Evolutionary conservation across 495 filamentous ascomycete genomes (phyloP).

Genomic region (Neurospora tetrasperma): DNA sequence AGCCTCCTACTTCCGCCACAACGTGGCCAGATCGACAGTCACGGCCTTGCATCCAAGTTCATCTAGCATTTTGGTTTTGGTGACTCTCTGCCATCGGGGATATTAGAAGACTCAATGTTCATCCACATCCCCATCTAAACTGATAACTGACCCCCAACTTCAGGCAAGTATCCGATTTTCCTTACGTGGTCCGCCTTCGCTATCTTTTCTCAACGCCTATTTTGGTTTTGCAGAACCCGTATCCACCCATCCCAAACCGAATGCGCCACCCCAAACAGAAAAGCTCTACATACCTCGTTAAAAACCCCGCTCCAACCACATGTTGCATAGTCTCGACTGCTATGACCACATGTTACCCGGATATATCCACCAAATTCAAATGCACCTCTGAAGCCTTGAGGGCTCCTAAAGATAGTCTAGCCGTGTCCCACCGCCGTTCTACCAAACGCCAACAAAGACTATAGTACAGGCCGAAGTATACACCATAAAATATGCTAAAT

Average conservation of each 20-base stretch:
- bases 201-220: neutral
- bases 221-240: neutral
- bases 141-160: neutral
- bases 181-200: neutral
- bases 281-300: neutral
- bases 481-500: neutral
- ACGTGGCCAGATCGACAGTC: neutral
- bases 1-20: neutral
- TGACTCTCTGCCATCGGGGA: neutral
- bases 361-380: neutral
- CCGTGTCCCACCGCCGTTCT: neutral
- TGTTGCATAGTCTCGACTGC: neutral
- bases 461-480: neutral
- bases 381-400: neutral
- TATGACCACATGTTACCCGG: neutral
- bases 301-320: neutral
- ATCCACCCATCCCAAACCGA: neutral
- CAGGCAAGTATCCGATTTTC: neutral
- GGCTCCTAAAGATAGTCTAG: neutral
- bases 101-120: neutral
- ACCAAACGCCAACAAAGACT: neutral
- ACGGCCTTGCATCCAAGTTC: neutral
- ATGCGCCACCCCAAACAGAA: neutral
- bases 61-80: neutral
- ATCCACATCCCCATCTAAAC: neutral